phyloP scores from a whole-genome alignment of 257 asterid species.

The Handroanthus guayacan region DNA sequence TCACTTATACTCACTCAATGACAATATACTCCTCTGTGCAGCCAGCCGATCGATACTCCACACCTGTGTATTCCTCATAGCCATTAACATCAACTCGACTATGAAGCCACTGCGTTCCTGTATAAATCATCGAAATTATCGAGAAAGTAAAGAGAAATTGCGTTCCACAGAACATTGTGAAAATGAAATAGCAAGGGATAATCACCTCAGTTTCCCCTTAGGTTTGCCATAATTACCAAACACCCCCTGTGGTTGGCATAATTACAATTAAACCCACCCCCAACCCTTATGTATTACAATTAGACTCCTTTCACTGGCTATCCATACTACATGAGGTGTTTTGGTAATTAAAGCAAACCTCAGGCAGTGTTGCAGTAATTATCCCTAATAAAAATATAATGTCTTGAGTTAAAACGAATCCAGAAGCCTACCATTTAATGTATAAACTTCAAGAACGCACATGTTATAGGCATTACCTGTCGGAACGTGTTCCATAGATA shows the following conservation, averaged over 20 bases:
- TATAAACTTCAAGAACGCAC: slow-evolving; percentile 25
- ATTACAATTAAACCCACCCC: no score
- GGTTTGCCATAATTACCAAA: no score
- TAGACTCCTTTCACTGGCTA: no score
- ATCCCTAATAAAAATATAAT: not conserved
- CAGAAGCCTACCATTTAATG: not conserved
- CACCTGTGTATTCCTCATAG: slow-evolving; percentile 91
- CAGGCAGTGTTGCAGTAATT: no score
- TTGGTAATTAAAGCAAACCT: no score
- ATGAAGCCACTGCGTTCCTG: slow-evolving; percentile 99
- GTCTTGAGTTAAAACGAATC: not conserved
- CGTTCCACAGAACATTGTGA: not conserved
- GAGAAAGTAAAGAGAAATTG: not conserved
- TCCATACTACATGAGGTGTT: no score
- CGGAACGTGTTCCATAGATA: slow-evolving; percentile 93
- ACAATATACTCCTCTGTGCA: slow-evolving; percentile 89
- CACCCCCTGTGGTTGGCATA: no score
- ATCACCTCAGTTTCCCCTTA: no score
- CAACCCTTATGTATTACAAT: no score
- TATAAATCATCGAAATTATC: slow-evolving; percentile 38
- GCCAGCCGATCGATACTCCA: slow-evolving; percentile 90
- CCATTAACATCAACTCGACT: slow-evolving; percentile 85
- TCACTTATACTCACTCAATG: slow-evolving; percentile 63
- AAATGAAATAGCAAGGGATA: no score
- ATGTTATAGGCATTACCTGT: slow-evolving; percentile 56